These are phyloP conservation scores for Beauveria sp. DNA, from an alignment of 2,329 filamentous ascomycete species.

Conservation along the genomic window DNA sequence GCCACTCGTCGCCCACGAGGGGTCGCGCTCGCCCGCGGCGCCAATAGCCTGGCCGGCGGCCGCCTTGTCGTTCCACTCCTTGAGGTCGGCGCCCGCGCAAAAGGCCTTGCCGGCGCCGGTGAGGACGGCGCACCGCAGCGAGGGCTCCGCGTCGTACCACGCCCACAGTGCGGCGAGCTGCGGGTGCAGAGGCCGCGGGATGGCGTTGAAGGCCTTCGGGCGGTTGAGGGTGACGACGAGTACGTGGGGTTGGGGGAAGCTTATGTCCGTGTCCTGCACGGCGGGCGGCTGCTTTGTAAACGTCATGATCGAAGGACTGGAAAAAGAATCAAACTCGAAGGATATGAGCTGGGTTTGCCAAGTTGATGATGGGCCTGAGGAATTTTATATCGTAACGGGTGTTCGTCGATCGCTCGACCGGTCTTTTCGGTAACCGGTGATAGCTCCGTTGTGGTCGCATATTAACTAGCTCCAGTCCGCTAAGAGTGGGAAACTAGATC, in stretches of 20 bases:
- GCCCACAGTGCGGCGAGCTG: constrained; percentile 42
- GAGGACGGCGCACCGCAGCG: constrained; percentile 53
- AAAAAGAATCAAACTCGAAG: not conserved
- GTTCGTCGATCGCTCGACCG: not conserved
- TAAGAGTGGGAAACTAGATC: not conserved
- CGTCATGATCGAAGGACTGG: not conserved
- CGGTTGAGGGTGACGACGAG: constrained; percentile 55
- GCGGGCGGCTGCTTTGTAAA: constrained; percentile 24
- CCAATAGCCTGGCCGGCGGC: not conserved
- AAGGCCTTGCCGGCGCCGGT: constrained; percentile 59
- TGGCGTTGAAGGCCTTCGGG: constrained; percentile 49
- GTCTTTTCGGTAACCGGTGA: not conserved
- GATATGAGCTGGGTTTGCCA: not conserved
- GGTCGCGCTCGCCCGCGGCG: constrained; percentile 8
- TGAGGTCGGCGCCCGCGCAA: constrained; percentile 61
- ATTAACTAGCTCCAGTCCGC: not conserved
- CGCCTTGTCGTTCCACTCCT: constrained; percentile 44
- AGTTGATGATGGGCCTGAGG: not conserved
- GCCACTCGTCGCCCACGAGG: constrained; percentile 36
- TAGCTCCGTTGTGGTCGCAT: not conserved
- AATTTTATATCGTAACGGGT: not conserved
- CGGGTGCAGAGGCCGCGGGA: constrained; percentile 41
- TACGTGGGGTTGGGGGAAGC: constrained; percentile 46
- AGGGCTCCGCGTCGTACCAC: constrained; percentile 57
- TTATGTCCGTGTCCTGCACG: constrained; percentile 34